Percentiles rank a stretch among this genome's conserved stretches.
phyloP scores from a whole-genome alignment of 108 stramenopile genomes.

The Pseudonitzschia pungens region DNA sequence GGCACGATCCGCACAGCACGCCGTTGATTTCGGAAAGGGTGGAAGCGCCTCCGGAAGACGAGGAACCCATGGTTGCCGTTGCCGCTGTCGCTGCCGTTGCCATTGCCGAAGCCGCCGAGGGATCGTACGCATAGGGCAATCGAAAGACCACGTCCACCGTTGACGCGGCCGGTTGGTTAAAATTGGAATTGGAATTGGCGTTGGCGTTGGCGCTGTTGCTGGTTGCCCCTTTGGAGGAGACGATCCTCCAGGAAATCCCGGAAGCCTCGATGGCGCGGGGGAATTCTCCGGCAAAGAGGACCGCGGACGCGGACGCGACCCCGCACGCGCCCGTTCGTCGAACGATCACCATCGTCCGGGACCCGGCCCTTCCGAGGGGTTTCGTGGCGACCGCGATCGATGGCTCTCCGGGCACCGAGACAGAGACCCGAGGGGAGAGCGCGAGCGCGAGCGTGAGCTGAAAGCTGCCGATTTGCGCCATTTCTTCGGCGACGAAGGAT shows the following conservation, averaged over 20 bases:
- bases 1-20: constrained; percentile 5
- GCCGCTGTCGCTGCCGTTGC: too few relatives aligned
- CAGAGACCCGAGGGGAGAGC: too few relatives aligned
- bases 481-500: constrained; percentile 24
- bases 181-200: too few relatives aligned
- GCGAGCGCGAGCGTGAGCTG: constrained; percentile 5
- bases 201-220: not conserved
- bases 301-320: not conserved
- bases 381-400: not conserved
- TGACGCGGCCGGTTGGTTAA: too few relatives aligned
- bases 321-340: too few relatives aligned
- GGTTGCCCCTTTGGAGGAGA: too few relatives aligned
- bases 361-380: not conserved
- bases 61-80: not conserved
- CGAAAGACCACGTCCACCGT: constrained; percentile 6
- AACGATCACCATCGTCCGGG: constrained; percentile 11
- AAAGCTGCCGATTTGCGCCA: constrained; percentile 29
- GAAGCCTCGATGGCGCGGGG: constrained; percentile 2
- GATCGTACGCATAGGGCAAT: constrained; percentile 9
- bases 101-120: not conserved
- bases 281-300: constrained; percentile 16
- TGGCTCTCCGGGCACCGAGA: too few relatives aligned
- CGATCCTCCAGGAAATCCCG: not conserved
- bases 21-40: constrained; percentile 9
- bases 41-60: not conserved